Base-by-base conservation (phyloP, 495 filamentous ascomycete species). In the Massariosphaeria phaeospora region DNA sequence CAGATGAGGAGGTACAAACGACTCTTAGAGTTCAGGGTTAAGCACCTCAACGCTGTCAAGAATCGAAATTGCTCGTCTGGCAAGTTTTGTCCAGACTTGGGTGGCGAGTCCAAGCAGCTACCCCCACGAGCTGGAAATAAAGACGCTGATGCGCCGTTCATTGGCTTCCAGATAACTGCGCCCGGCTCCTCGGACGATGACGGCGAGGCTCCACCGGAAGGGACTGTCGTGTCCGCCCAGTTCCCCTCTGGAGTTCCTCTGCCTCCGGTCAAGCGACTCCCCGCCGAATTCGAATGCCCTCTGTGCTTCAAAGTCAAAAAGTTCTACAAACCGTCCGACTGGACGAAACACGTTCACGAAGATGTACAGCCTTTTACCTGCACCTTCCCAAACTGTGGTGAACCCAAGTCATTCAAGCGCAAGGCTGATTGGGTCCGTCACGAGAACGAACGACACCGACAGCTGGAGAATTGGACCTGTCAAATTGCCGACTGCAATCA, bases 391-490 rank as follows among this genome's bases (percentile, higher is more conserved):
- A 73, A 82, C 23, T 97, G 91, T 70, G 79, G 75, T 25, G 90
- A 95, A 46, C 85, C 89, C 21, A 95, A 95, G 69, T 91, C 89
- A 20, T 97, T 96, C 75, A 97, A 97, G 70, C 79, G 91, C 34
- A 97, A 97, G 70, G 91, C 91, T 15, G 91, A 97, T 66, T 97
- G 91, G 91, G 90, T 97, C 23, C 79, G 91, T 26, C 91, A 97
- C 62, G 91, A 97, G 68, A 95, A 89, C 62, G 91, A 97, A 69
- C 82, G 85, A 49, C 91, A 97, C 66, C 82, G 91, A 27, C 88
- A 95, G 44, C 74, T 95, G 6, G 91, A 96, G 62, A 93, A 87
- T 84, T 97, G 91, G 91, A 81, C 76, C 23, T 97, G 91, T 66
- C 81, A 85, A 27, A 77, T 85, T 30, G 75, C 80, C 1, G 91